Evolutionary conservation across 2,329 filamentous ascomycete genomes (phyloP).

Genomic region (Venturia carpophila): DNA sequence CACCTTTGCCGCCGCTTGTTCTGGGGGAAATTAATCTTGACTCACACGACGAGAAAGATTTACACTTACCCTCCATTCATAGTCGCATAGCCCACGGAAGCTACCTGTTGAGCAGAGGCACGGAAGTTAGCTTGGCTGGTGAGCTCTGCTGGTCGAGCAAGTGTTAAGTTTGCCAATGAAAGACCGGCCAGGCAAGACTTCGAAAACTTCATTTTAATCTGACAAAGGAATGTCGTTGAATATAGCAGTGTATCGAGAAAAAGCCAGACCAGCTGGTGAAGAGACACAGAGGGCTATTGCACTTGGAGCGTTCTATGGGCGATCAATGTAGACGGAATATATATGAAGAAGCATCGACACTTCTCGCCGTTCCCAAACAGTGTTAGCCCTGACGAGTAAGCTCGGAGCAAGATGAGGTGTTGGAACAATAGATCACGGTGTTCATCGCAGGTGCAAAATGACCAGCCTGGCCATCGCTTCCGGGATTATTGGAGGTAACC

Average conservation of each 20-base stretch:
- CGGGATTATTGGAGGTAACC: neutral
- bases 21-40: neutral
- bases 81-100: slow-evolving; percentile 17
- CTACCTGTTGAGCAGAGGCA: neutral
- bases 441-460: neutral
- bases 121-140: neutral
- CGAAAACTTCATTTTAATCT: neutral
- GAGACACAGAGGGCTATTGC: neutral
- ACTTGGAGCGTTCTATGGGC: too few species aligned
- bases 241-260: neutral
- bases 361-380: neutral
- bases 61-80: slow-evolving; percentile 15
- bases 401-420: neutral
- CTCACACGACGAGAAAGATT: neutral
- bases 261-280: neutral
- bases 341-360: neutral
- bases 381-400: neutral
- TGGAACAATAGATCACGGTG: neutral
- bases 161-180: neutral
- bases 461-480: neutral
- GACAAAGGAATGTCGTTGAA: neutral
- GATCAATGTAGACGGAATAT: neutral
- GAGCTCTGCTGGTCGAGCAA: neutral
- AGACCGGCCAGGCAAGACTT: neutral
- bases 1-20: slow-evolving; percentile 35